Evolutionary conservation across 2,329 filamentous ascomycete genomes (phyloP), one percentile per base, ranked within the genome.

Genomic region (Fusarium pilosicola): DNA sequence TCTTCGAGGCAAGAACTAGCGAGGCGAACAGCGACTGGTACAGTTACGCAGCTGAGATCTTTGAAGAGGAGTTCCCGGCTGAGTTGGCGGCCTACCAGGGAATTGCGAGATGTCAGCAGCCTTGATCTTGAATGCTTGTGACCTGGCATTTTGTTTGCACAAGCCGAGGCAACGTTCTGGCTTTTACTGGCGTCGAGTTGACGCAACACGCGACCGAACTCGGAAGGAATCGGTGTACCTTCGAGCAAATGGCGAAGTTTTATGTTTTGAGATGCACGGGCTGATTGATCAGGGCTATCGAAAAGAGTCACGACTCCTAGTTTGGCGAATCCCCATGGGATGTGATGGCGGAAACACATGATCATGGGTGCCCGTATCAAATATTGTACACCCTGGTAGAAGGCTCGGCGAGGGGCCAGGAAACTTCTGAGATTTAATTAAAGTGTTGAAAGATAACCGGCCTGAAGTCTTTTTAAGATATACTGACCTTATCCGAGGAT

Each of bases 61-160:
- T 82, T 41, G 54, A 39, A 1, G 69, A 69, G 2, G 65, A 72
- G 34, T 79, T 70, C 56, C 71, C 71, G 4, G n/a, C 24, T 14
- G 78, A 81, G 60, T 69, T 82, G 39, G 76, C 74, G 15, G 74
- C 73, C n/a, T 81, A 81, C 52, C 80, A 82, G 44, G 79, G 76
- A 26, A 38, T 82, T 24, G 70, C 75, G 4, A 73, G 80, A 62
- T 80, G 78, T 46, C 80, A 81, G 51, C 68, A 66, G 30, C 69
- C 70, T 24, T 80, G 41, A 74, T 39, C 3, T 20, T 52, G 13
- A 11, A 18, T 11, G 34, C 14, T 8, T 10, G 14, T 39, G 34
- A n/a, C 24, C 28, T n/a, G 34, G 14, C 24, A 6, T 54, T 54
- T 28, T 28, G 34, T 39, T 39, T 39, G 24, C 15, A 7, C 34